Conservation (phyloP, 2,329 filamentous ascomycete genomes). For the Helotiales sp. region DNA sequence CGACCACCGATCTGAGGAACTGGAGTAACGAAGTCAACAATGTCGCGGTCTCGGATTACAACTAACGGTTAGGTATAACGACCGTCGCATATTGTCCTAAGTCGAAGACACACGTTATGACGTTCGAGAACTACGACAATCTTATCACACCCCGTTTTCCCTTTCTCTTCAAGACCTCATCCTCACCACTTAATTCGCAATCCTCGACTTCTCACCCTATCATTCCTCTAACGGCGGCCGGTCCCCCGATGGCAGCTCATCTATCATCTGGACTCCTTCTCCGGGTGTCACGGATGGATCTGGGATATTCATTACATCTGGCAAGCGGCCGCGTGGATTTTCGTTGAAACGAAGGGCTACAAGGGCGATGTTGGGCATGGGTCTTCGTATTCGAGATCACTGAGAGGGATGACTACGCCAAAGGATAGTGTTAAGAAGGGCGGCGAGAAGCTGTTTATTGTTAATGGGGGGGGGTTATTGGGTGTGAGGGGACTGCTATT, state of each 20-base stretch:
- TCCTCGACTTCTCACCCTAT: neutral
- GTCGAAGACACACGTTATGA: conserved; percentile 61
- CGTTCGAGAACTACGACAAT: conserved; percentile 57
- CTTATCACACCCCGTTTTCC: neutral
- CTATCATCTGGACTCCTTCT: conserved; percentile 24
- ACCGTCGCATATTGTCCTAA: conserved; percentile 57
- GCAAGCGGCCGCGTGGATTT: conserved; percentile 1
- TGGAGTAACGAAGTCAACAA: conserved; percentile 65
- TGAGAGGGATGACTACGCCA: conserved; percentile 1
- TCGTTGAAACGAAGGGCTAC: conserved; percentile 18
- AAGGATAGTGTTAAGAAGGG: neutral
- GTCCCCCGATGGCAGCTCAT: conserved; percentile 11
- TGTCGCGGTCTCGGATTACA: conserved; percentile 62
- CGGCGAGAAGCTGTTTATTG: neutral
- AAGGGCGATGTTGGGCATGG: conserved; percentile 11
- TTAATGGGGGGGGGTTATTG: neutral
- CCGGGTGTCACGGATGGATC: neutral
- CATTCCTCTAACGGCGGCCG: neutral
- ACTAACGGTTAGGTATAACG: conserved; percentile 68
- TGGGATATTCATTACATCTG: conserved; percentile 5
- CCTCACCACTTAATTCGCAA: conserved; percentile 14
- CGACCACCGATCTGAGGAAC: conserved; percentile 57
- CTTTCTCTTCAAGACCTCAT: conserved; percentile 10
- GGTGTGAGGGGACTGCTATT: neutral
- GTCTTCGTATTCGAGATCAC: conserved; percentile 21